Conservation (phyloP, 1,284 basidiomycete species). For the Waitea zeae region DNA sequence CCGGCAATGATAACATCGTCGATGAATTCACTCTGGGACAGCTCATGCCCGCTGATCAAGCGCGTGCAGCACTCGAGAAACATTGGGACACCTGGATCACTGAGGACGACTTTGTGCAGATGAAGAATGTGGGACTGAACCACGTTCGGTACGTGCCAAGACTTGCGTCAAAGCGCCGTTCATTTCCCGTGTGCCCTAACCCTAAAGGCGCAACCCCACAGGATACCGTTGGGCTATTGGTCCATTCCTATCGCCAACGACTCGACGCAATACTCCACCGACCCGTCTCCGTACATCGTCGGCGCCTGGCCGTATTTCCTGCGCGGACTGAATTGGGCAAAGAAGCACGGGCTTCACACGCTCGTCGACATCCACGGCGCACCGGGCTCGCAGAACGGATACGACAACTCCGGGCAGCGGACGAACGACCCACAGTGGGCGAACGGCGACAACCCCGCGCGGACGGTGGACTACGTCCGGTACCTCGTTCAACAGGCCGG, state of each 20-base stretch:
- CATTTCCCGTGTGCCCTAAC: slow-evolving; percentile 1
- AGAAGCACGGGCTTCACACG: slow-evolving; percentile 30
- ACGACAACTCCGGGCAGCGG: slow-evolving; percentile 75
- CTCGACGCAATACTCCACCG: slow-evolving; percentile 30
- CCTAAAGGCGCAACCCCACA: slow-evolving; percentile 14
- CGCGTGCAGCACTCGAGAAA: slow-evolving; percentile 26
- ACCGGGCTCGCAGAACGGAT: slow-evolving; percentile 58
- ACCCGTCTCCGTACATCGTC: slow-evolving; percentile 35
- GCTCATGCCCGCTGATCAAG: slow-evolving; percentile 26
- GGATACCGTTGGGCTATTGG: slow-evolving; percentile 63
- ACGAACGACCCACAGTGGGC: slow-evolving; percentile 49
- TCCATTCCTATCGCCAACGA: slow-evolving; percentile 43
- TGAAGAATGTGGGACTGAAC: slow-evolving; percentile 55
- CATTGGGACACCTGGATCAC: slow-evolving; percentile 67
- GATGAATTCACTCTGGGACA: slow-evolving; percentile 59
- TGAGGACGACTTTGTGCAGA: slow-evolving; percentile 48
- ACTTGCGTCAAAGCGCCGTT: background rate
- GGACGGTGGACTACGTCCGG: slow-evolving; percentile 47
- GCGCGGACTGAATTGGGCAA: slow-evolving; percentile 48
- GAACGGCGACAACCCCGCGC: slow-evolving; percentile 27
- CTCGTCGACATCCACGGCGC: slow-evolving; percentile 61
- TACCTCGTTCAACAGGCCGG: slow-evolving; percentile 38
- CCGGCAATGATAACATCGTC: slow-evolving; percentile 39
- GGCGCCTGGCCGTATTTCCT: slow-evolving; percentile 58
- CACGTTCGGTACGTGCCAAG: slow-evolving; percentile 54